These are phyloP conservation scores for Rubia peregrina DNA, from an alignment of 305 asterid species.

Conservation along the genomic window DNA sequence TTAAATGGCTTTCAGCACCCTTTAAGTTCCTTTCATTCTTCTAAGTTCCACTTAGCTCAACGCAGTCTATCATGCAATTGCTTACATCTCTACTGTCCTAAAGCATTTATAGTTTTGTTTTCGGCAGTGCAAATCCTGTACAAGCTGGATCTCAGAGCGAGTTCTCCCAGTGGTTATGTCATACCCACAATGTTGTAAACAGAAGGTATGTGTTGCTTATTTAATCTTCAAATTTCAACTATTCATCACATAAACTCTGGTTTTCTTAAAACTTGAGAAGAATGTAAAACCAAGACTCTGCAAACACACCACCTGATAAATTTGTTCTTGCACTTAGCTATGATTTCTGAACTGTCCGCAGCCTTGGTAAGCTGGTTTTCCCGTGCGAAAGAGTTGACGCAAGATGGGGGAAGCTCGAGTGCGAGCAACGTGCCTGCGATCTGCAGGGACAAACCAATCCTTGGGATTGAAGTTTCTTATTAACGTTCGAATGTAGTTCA, in stretches of 20 bases:
- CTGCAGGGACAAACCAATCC: conserved; percentile 51
- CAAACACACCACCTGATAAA: neutral
- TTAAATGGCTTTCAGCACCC: conserved; percentile 17
- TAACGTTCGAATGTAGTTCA: no score
- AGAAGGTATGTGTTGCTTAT: conserved; percentile 49
- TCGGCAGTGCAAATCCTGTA: conserved; percentile 65
- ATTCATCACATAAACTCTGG: neutral
- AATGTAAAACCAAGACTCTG: no score
- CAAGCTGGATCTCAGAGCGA: conserved; percentile 73
- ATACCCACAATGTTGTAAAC: conserved; percentile 79
- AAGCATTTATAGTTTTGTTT: neutral
- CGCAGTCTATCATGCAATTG: neutral
- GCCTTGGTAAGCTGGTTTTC: conserved; percentile 62
- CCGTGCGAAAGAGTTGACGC: conserved; percentile 91
- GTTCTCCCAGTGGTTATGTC: conserved; percentile 81
- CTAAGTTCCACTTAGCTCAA: neutral
- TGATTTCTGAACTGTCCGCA: conserved; percentile 23
- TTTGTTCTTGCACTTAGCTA: neutral
- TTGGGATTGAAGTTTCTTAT: conserved; percentile 21
- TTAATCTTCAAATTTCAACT: neutral
- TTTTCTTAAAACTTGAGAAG: no score
- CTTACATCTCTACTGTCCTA: neutral
- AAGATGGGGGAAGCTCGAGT: conserved; percentile 93
- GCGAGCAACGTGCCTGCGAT: conserved; percentile 83
- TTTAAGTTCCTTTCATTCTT: neutral